These are phyloP conservation scores for Wickerhamomyces subpelliculosus DNA, from an alignment of 805 yeast genomes.

Conservation along the genomic window DNA sequence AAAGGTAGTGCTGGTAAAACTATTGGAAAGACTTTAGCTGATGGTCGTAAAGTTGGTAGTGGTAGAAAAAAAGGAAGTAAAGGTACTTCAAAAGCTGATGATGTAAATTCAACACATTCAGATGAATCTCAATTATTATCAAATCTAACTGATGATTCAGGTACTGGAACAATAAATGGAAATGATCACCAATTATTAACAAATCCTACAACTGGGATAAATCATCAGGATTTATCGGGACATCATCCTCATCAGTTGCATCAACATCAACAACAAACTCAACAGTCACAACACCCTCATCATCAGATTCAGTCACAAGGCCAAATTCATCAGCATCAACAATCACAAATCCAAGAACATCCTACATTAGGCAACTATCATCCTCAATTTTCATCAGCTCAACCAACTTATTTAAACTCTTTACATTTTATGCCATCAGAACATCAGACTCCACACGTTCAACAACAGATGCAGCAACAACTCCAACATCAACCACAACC, in stretches of 20 bases:
- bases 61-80: slow-evolving; percentile 18
- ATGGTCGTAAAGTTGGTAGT: slow-evolving; percentile 20
- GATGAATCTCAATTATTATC: too few species aligned
- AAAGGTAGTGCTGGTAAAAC: slow-evolving; percentile 20
- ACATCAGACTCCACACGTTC: slow-evolving; percentile 1
- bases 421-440: too few species aligned
- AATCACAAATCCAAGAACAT: too few species aligned
- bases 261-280: background rate
- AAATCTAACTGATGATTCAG: background rate
- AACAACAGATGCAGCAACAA: slow-evolving; percentile 1
- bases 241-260: background rate
- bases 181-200: background rate
- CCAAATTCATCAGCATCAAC: background rate
- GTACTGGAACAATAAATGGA: background rate
- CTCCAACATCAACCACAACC: background rate
- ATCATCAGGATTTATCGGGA: background rate
- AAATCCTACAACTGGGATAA: background rate
- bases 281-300: background rate
- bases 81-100: background rate
- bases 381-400: too few species aligned
- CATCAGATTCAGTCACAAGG: background rate
- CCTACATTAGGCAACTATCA: too few species aligned
- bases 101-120: background rate
- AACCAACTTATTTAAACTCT: too few species aligned
- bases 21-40: slow-evolving; percentile 17